Conservation (phyloP, 257 asterid genomes). For the Salvia miltiorrhiza region DNA sequence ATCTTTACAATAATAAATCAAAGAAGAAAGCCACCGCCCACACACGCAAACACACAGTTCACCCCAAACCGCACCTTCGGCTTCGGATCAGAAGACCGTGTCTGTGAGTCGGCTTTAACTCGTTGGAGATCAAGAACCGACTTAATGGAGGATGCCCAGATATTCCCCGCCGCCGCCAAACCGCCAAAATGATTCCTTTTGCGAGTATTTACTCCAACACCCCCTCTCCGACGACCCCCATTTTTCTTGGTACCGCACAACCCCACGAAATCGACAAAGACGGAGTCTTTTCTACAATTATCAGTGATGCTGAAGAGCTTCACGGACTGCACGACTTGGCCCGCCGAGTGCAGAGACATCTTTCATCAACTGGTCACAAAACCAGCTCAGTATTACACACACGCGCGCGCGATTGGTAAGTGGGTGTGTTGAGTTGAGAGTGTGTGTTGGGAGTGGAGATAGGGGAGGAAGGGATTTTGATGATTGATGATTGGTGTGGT, state of each 20-base stretch:
- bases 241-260: slow-evolving; percentile 32
- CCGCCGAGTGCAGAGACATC: slow-evolving; percentile 54
- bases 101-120: slow-evolving; percentile 19
- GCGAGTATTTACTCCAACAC: slow-evolving; percentile 23
- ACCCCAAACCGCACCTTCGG: slow-evolving; percentile 37
- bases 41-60: not conserved
- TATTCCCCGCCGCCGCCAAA: slow-evolving; percentile 23
- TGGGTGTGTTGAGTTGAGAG: not conserved
- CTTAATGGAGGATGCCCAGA: slow-evolving; percentile 41
- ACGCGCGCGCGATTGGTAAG: not conserved
- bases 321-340: slow-evolving; percentile 53
- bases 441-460: slow-evolving; percentile 1
- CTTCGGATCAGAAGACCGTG: slow-evolving; percentile 35
- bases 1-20: not conserved
- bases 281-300: slow-evolving; percentile 31
- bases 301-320: slow-evolving; percentile 35
- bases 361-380: slow-evolving; percentile 24
- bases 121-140: slow-evolving; percentile 56
- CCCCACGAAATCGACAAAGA: slow-evolving; percentile 52
- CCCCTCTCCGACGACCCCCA: slow-evolving; percentile 33
- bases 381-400: not conserved
- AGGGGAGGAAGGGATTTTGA: not conserved
- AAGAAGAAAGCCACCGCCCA: slow-evolving; percentile 1
- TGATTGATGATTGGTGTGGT: not conserved
- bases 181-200: slow-evolving; percentile 33